These are phyloP conservation scores for Calocybe cyanea DNA, from an alignment of 768 basidiomycete genomes.

Conservation along the genomic window DNA sequence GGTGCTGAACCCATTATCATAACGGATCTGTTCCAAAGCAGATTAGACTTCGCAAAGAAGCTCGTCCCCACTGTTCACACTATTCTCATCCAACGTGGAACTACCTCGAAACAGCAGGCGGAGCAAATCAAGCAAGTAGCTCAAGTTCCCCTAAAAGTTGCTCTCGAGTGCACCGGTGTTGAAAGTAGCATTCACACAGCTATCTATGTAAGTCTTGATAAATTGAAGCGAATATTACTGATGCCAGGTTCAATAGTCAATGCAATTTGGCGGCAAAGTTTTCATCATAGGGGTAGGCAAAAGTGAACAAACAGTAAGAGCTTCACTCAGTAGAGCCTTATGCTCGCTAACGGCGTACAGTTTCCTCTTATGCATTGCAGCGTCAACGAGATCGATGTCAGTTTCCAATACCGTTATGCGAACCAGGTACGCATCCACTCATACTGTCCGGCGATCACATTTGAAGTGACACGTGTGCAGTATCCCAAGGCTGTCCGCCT, in stretches of 20 bases:
- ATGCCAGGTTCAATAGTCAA: conserved; percentile 35
- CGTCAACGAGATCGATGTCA: conserved; percentile 66
- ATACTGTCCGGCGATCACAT: neutral
- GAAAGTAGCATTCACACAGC: conserved; percentile 61
- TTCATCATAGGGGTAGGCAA: conserved; percentile 71
- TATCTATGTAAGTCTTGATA: conserved; percentile 39
- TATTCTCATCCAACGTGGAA: conserved; percentile 47
- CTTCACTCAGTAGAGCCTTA: neutral
- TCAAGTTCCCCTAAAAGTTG: conserved; percentile 44
- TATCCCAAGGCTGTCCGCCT: conserved; percentile 86
- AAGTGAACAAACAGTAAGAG: conserved; percentile 51
- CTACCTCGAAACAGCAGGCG: conserved; percentile 46
- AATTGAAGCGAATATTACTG: neutral
- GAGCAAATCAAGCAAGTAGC: conserved; percentile 49
- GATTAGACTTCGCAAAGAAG: conserved; percentile 63
- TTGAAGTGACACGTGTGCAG: conserved; percentile 23
- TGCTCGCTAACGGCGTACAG: conserved; percentile 20
- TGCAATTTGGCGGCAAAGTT: conserved; percentile 62
- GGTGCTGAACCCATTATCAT: conserved; percentile 70
- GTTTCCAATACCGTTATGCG: conserved; percentile 67
- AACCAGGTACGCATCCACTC: conserved; percentile 42
- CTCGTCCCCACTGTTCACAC: conserved; percentile 57
- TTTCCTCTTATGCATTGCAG: conserved; percentile 75
- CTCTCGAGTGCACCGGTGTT: conserved; percentile 63
- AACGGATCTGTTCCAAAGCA: conserved; percentile 62